Evolutionary conservation across 345 rosid genomes (phyloP).

Genomic region (Rhizophora apiculata): DNA sequence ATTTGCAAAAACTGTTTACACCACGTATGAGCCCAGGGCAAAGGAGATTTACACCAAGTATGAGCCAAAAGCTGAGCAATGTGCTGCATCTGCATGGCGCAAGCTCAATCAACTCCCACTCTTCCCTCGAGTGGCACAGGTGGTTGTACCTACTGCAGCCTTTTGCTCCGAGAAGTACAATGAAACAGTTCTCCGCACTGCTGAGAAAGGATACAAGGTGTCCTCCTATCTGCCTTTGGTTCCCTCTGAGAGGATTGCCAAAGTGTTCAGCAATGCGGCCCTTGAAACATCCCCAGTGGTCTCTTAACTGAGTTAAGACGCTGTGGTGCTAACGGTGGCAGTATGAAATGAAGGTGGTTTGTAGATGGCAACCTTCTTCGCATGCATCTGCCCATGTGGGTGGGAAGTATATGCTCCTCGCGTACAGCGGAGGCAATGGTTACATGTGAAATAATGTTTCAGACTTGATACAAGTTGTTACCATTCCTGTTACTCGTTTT

Average conservation of each 20-base stretch:
- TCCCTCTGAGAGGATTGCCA: slow-evolving; percentile 78
- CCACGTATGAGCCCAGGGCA: slow-evolving; percentile 58
- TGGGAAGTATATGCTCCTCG: neutral
- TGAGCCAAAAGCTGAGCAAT: slow-evolving; percentile 83
- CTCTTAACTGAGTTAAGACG: slow-evolving; percentile 21
- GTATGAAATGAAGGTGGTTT: neutral
- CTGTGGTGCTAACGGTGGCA: neutral
- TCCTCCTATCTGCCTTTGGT: slow-evolving; percentile 74
- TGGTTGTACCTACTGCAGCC: slow-evolving; percentile 72
- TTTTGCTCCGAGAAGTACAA: slow-evolving; percentile 82
- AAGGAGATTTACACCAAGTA: slow-evolving; percentile 68
- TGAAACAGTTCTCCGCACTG: slow-evolving; percentile 57
- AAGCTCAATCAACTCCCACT: slow-evolving; percentile 75
- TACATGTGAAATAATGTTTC: too few species aligned
- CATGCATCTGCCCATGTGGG: neutral
- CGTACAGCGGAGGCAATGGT: neutral
- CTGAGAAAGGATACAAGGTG: slow-evolving; percentile 76
- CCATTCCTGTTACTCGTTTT: too few species aligned
- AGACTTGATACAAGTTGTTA: too few species aligned
- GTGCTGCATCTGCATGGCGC: slow-evolving; percentile 78
- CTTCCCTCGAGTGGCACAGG: slow-evolving; percentile 73
- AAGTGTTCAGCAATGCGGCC: slow-evolving; percentile 47
- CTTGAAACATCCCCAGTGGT: slow-evolving; percentile 33
- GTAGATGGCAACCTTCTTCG: neutral
- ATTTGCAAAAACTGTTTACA: slow-evolving; percentile 55